A percentile compares a stretch with the other conserved stretches of the same genome.
Conservation (phyloP, 768 basidiomycete genomes). For the Boletus edulis region DNA sequence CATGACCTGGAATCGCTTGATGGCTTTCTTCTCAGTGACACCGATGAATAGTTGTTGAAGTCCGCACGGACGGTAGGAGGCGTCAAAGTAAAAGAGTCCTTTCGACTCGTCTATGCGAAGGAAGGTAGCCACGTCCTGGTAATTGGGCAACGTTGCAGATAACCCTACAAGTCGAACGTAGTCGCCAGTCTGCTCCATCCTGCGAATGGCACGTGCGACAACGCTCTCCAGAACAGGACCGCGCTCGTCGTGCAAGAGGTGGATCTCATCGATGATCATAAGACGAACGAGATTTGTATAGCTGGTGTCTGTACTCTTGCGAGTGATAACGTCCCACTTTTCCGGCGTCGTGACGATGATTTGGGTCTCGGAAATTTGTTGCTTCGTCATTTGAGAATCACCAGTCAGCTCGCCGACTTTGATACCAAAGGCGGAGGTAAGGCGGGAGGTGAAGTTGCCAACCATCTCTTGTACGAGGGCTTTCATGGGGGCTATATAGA, state of each 20-base stretch:
- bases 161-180: conserved; percentile 93
- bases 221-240: conserved; percentile 95
- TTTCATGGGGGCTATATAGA: conserved; percentile 99
- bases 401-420: conserved; percentile 95
- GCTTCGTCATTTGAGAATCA: conserved; percentile 97
- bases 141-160: conserved; percentile 97
- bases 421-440: conserved; percentile 62
- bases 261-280: conserved; percentile 98
- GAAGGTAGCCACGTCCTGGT: conserved; percentile 96
- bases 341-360: conserved; percentile 99
- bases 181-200: conserved; percentile 93
- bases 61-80: conserved; percentile 89
- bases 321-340: conserved; percentile 99
- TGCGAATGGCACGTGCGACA: conserved; percentile 82
- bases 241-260: conserved; percentile 95
- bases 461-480: conserved; percentile 99
- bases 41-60: conserved; percentile 97
- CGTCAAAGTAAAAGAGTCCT: conserved; percentile 97
- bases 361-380: conserved; percentile 94
- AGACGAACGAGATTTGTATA: conserved; percentile 97
- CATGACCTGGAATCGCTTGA: conserved; percentile 96
- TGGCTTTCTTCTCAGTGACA: conserved; percentile 98
- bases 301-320: conserved; percentile 94
- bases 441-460: conserved; percentile 83
- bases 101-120: conserved; percentile 89